phyloP scores from a whole-genome alignment of 768 basidiomycete species.

The Xerocomus potaroensis region DNA sequence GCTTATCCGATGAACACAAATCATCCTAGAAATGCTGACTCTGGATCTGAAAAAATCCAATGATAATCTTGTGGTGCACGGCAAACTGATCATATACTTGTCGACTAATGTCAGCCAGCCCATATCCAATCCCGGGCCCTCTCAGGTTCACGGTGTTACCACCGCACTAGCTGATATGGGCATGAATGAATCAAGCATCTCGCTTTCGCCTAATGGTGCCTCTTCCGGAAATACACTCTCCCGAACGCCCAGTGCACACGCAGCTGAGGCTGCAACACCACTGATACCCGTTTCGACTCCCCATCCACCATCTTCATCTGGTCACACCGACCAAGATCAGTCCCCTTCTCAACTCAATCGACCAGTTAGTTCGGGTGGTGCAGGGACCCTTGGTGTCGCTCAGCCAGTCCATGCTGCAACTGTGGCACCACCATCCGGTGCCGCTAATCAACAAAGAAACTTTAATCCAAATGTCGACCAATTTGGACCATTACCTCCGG shows the following conservation, averaged over 20 bases:
- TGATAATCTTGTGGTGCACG: conserved; percentile 96
- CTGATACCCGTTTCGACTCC: conserved; percentile 39
- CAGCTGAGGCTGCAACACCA: conserved; percentile 46
- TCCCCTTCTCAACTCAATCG: conserved; percentile 27
- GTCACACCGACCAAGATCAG: conserved; percentile 29
- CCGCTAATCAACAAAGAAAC: conserved; percentile 59
- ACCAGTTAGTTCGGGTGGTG: conserved; percentile 34
- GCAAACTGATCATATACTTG: conserved; percentile 94
- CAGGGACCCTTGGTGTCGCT: conserved; percentile 13
- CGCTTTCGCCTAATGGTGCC: conserved; percentile 48
- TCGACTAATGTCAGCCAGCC: conserved; percentile 87
- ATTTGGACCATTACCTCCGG: conserved; percentile 81
- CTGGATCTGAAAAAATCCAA: conserved; percentile 98
- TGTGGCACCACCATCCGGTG: conserved; percentile 35
- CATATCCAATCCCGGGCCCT: conserved; percentile 79
- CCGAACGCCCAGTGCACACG: conserved; percentile 65
- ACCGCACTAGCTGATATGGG: conserved; percentile 59
- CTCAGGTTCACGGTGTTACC: conserved; percentile 57
- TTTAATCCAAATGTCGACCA: conserved; percentile 97
- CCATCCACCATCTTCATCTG: conserved; percentile 23
- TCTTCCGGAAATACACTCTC: conserved; percentile 46
- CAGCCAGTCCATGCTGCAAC: conserved; percentile 19
- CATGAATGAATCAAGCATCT: conserved; percentile 54
- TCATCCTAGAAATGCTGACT: conserved; percentile 82
- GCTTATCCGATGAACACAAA: neutral